These are phyloP conservation scores for Leccinum obscurum DNA, from an alignment of 768 basidiomycete species.

Conservation along the genomic window DNA sequence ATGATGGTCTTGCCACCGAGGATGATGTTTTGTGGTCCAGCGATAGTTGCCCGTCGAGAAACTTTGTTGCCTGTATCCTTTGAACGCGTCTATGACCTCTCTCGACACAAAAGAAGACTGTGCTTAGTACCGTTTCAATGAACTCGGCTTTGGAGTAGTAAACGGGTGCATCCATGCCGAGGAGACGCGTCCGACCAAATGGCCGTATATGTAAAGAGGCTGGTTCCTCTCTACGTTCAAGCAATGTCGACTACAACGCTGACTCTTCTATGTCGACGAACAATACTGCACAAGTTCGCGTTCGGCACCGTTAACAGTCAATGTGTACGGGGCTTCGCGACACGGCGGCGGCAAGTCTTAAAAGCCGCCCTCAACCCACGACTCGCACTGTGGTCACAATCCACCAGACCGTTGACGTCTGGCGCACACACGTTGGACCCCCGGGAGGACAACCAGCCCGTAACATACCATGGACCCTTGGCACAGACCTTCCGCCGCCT, in stretches of 20 bases:
- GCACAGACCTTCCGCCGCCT: conserved; percentile 66
- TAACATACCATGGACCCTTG: conserved; percentile 71
- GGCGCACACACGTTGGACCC: conserved; percentile 6
- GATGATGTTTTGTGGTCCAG: conserved; percentile 95
- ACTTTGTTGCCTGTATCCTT: conserved; percentile 98
- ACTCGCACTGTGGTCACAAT: conserved; percentile 7
- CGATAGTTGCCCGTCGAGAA: conserved; percentile 85
- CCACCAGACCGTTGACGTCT: not conserved
- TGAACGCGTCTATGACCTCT: conserved; percentile 8
- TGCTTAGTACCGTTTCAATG: conserved; percentile 74
- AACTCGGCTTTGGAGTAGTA: conserved; percentile 82
- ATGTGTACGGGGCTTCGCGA: conserved; percentile 2
- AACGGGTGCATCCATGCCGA: conserved; percentile 66
- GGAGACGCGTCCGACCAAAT: conserved; percentile 16
- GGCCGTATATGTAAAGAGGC: not conserved
- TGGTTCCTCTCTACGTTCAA: not conserved
- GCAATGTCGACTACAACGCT: conserved; percentile 13
- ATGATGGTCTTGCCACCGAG: conserved; percentile 97
- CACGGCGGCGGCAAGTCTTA: not conserved
- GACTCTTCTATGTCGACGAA: conserved; percentile 18
- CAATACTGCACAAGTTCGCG: conserved; percentile 5
- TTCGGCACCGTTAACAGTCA: not conserved
- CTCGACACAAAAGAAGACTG: not conserved
- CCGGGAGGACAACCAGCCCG: conserved; percentile 5
- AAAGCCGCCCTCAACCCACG: not conserved